Evolutionary conservation across 2,329 filamentous ascomycete species (phyloP), one percentile per base, ranked within the genome.

Genomic region (Colletotrichum kahawae): DNA sequence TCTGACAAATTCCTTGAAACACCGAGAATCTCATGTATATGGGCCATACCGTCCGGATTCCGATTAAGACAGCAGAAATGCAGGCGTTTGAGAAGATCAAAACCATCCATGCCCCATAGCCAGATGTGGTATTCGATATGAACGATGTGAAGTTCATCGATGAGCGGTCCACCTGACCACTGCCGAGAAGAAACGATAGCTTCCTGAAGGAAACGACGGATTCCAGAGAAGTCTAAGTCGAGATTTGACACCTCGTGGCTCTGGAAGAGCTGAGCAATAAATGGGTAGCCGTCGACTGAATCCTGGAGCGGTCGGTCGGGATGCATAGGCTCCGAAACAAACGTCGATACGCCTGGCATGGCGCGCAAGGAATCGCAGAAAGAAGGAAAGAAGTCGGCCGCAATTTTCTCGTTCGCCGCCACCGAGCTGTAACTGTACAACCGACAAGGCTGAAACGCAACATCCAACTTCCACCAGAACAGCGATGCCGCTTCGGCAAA

Each of bases 401-500:
- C 9, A 5, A 48, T 7, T n/a, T 48, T 48, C 1, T 48, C 18
- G 9, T 48, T 48, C 5, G 18, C 38, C 18, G 5, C 38, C 2
- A 43, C 6, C 2, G 0, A 43, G 18, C 6, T 12, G 0, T 1
- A 1, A n/a, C 5, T 43, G 38, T 1, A n/a, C 0, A 43, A 48
- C 5, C 38, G 18, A 48, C 38, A 48, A 12, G 18, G 38, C 6
- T 48, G 38, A 1, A 48, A 48, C 0, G 9, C 0, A 48, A 48
- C 18, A 48, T 48, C 38, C 38, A n/a, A n/a, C 18, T 48, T 48
- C 38, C 38, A 48, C 38, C 38, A 48, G 38, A 48, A n/a, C 2
- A 48, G 18, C n/a, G 38, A 48, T 0, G 38, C 38, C 38, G 38
- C 18, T n/a, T 48, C 38, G 38, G 1, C 4, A 12, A 48, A 48